A percentile compares a stretch with the other conserved stretches of the same genome.
These are phyloP conservation scores for Suhomyces faveliae DNA, from an alignment of 805 yeast genomes.

Conservation along the genomic window DNA sequence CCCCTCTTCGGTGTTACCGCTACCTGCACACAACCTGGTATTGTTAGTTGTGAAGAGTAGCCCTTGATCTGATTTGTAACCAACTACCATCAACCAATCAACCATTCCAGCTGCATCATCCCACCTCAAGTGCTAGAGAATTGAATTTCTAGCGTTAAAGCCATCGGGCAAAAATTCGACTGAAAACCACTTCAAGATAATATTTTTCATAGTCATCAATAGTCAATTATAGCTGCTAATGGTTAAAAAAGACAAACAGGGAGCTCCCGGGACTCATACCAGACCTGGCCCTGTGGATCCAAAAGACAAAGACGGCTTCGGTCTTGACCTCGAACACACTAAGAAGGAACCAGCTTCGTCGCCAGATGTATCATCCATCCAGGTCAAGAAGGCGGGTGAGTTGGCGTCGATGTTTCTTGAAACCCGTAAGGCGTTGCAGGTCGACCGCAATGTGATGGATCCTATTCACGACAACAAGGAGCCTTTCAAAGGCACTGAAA, in stretches of 20 bases:
- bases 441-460: slow-evolving; percentile 42
- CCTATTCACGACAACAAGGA: slow-evolving; percentile 15
- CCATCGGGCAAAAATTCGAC: neutral
- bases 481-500: slow-evolving; percentile 8
- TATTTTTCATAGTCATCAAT: too few relatives aligned
- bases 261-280: neutral
- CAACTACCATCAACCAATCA: too few relatives aligned
- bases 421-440: slow-evolving; percentile 40
- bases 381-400: slow-evolving; percentile 32
- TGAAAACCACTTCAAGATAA: too few relatives aligned
- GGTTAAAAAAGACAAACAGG: neutral
- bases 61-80: neutral
- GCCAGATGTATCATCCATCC: slow-evolving; percentile 1
- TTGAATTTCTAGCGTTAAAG: neutral
- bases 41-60: neutral
- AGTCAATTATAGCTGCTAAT: neutral
- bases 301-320: slow-evolving; percentile 1
- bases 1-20: neutral
- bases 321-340: neutral
- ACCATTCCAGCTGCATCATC: neutral
- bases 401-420: slow-evolving; percentile 41
- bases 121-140: neutral
- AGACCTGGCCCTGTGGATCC: neutral
- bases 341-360: neutral
- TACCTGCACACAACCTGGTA: neutral